Evolutionary conservation across 768 basidiomycete genomes (phyloP), one percentile per base, ranked within the genome.

Genomic region (Boletus rufocinnamomeus): DNA sequence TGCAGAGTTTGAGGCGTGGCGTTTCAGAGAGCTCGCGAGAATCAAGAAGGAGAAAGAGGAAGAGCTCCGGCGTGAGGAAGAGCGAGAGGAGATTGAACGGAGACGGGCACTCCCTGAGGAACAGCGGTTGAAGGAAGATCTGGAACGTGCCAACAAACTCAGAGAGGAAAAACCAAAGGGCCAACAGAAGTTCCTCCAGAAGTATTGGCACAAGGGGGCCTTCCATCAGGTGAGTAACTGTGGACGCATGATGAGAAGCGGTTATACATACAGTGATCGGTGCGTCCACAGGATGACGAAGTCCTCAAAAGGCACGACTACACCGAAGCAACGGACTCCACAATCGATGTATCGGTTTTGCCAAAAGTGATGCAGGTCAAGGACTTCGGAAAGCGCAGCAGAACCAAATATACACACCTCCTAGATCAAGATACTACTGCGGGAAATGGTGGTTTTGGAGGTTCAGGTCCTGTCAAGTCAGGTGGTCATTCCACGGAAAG

Each of bases 191-290:
- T 98, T 98, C 76, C 74, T 98, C 61, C 95, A 98, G 72, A 98
- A 97, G 75, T 99, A 97, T 72, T 98, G 94, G 87, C 97, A 99
- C 79, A 98, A 96, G 75, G 97, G 97, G 66, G 97, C 96, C 59
- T 99, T 98, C 80, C 94, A 97, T 72, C 93, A 95, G 83, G 95
- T 91, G 58, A 34, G 81, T 69, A 13, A 43, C 45, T 59, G 44
- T 21, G 16, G 38, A 13, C 6, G 57, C 28, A 52, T 41, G 44
- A 46, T 38, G 43, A 58, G 14, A n/a, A 56, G 58, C 25, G 52
- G 32, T 52, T n/a, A n/a, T n/a, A n/a, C n/a, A 37, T 53, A 41
- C 40, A 54, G 23, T 73, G 50, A 72, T 51, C 30, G 23, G 19
- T 49, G 8, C 72, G 35, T 58, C 72, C 61, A 40, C 69, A 91